Percentiles rank a stretch among this genome's conserved stretches.
Evolutionary conservation across 805 yeast species (phyloP).

Genomic region (Metschnikowia cubensis): DNA sequence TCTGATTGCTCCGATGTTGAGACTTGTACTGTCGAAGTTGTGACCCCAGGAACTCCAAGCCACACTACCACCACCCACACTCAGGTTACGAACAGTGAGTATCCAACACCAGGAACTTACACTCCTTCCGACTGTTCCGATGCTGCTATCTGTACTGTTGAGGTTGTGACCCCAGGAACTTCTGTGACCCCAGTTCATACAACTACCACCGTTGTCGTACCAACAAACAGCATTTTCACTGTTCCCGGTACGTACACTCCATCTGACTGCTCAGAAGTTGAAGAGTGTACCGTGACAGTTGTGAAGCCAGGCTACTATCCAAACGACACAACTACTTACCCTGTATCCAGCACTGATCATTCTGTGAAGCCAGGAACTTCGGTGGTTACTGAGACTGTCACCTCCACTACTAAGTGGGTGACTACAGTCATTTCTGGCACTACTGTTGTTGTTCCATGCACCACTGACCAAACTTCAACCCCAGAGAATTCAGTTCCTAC

Average conservation of each 20-base stretch:
- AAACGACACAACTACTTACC: not conserved
- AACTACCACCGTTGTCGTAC: not conserved
- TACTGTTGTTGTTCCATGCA: not conserved
- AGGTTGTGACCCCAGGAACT: not conserved
- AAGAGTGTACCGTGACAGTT: not conserved
- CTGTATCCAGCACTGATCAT: not conserved
- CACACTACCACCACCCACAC: constrained; percentile 4
- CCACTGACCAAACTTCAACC: not conserved
- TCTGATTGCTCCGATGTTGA: not conserved
- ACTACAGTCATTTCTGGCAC: not conserved
- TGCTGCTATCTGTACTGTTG: not conserved
- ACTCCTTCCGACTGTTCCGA: not conserved
- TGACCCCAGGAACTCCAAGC: too few species aligned
- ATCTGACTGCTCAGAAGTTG: not conserved
- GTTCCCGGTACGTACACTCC: not conserved
- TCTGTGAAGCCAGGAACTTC: not conserved
- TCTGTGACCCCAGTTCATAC: too few species aligned
- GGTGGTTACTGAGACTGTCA: not conserved
- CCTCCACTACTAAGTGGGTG: not conserved
- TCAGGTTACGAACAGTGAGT: not conserved
- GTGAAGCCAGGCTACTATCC: not conserved
- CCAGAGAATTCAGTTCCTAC: not conserved
- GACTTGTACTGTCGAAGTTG: not conserved
- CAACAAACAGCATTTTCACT: not conserved
- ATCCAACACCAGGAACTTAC: not conserved